Conservation (phyloP, 2,329 filamentous ascomycete species). For the Fusarium marasasianum region DNA sequence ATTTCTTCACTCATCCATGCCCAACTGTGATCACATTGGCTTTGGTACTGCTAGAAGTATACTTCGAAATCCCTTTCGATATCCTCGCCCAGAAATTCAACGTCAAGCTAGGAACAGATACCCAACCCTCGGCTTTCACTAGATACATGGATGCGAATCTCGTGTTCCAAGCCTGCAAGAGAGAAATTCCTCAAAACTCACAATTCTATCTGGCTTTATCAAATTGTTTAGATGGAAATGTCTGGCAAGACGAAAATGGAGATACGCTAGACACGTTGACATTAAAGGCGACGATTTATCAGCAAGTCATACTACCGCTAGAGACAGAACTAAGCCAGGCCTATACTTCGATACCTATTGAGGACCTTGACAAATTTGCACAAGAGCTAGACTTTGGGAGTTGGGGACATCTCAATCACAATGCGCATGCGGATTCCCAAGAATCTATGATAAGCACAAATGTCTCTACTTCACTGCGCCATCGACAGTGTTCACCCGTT, state of each 20-base stretch:
- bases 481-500: too few relatives aligned
- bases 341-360: fast-evolving
- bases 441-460: fast-evolving
- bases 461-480: too few relatives aligned
- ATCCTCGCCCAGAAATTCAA: not conserved
- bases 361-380: not conserved
- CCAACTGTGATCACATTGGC: fast-evolving
- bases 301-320: fast-evolving
- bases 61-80: fast-evolving
- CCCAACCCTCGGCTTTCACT: fast-evolving
- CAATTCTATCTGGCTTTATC: not conserved
- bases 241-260: not conserved
- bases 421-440: fast-evolving
- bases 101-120: not conserved
- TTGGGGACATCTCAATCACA: fast-evolving
- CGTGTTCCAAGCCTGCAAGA: not conserved
- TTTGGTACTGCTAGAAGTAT: fast-evolving
- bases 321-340: not conserved
- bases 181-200: fast-evolving
- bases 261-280: fast-evolving
- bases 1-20: not conserved
- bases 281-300: not conserved
- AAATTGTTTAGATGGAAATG: not conserved
- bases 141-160: not conserved
- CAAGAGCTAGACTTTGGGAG: not conserved